phyloP scores from a whole-genome alignment of 2,329 filamentous ascomycete genomes.

The Phaeophleospora eucalypticola region DNA sequence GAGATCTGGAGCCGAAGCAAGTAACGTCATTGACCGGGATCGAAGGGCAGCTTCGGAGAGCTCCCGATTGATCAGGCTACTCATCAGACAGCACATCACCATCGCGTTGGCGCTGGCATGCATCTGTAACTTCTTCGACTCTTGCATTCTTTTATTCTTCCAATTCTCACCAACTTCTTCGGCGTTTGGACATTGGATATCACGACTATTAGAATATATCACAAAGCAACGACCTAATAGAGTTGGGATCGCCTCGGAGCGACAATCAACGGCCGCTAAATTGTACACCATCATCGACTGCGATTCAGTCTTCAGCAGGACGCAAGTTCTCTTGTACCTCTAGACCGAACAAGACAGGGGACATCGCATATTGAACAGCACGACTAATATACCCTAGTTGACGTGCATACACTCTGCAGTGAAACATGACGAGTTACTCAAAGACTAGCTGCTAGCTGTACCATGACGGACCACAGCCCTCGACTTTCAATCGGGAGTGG shows the following conservation, averaged over 20 bases:
- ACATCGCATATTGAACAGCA: background rate
- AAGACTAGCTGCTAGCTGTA: background rate
- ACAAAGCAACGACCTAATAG: too few species aligned
- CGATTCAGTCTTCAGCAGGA: too few species aligned
- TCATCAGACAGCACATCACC: background rate
- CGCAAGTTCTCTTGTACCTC: too few species aligned
- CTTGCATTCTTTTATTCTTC: background rate
- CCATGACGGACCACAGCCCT: constrained; percentile 3
- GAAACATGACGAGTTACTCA: background rate
- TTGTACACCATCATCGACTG: too few species aligned
- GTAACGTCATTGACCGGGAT: background rate
- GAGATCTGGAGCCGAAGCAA: too few species aligned
- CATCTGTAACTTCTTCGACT: too few species aligned
- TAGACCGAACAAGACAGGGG: too few species aligned
- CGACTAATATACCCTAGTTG: background rate
- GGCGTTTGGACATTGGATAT: too few species aligned
- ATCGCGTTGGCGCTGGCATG: too few species aligned
- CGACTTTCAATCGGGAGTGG: constrained; percentile 1
- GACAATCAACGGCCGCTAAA: background rate
- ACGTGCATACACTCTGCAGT: background rate
- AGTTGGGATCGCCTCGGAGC: background rate
- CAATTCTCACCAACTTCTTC: background rate
- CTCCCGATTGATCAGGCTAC: too few species aligned
- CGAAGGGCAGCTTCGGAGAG: background rate
- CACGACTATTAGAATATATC: too few species aligned